A percentile compares a stretch with the other conserved stretches of the same genome.
phyloP scores from a whole-genome alignment of 2,329 filamentous ascomycete genomes.

The Ophiosphaerella herpotricha region DNA sequence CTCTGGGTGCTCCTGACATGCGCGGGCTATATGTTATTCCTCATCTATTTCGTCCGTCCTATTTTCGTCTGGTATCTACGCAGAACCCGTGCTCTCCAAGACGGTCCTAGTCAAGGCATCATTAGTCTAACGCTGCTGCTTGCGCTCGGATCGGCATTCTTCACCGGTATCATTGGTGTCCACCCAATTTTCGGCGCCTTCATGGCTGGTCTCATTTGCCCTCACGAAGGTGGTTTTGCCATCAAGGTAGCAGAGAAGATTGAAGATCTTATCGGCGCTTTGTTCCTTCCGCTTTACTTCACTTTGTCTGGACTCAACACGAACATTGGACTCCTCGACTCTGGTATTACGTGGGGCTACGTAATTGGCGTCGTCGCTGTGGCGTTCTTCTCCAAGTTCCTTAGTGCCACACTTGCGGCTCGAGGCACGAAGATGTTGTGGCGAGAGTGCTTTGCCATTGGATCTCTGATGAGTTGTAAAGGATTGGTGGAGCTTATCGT shows the following conservation, averaged over 20 bases:
- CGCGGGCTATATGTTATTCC: constrained; percentile 75
- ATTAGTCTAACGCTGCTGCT: constrained; percentile 82
- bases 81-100: constrained; percentile 76
- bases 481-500: constrained; percentile 94
- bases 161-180: constrained; percentile 87
- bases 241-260: constrained; percentile 93
- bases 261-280: constrained; percentile 81
- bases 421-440: constrained; percentile 77
- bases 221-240: constrained; percentile 85
- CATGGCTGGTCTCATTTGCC: constrained; percentile 84
- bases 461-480: constrained; percentile 94
- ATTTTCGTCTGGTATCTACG: constrained; percentile 74
- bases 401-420: constrained; percentile 80
- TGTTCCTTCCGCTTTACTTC: constrained; percentile 92
- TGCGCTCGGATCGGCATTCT: constrained; percentile 79
- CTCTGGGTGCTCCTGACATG: constrained; percentile 81
- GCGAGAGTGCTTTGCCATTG: constrained; percentile 88
- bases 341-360: constrained; percentile 85
- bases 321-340: constrained; percentile 80
- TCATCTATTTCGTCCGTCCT: constrained; percentile 74
- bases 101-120: constrained; percentile 84
- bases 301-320: constrained; percentile 89
- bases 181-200: constrained; percentile 96
- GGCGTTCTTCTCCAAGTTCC: constrained; percentile 83
- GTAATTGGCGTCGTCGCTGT: constrained; percentile 80